These are phyloP conservation scores for Prunus davidiana DNA, from an alignment of 306 rosid species.

Conservation along the genomic window DNA sequence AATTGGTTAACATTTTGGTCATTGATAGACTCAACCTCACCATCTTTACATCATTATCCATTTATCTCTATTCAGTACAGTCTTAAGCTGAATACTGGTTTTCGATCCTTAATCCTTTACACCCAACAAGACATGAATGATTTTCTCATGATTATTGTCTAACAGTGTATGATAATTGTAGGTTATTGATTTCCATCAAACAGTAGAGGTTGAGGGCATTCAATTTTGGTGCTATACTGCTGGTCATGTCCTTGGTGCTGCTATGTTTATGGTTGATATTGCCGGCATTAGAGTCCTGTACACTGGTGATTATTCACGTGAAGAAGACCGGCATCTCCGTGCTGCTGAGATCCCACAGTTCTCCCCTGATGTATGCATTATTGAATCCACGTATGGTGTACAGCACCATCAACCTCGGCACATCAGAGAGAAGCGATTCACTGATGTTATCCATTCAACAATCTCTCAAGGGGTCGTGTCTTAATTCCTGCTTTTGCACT, in stretches of 20 bases:
- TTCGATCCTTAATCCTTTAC: background rate
- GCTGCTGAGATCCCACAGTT: constrained; percentile 97
- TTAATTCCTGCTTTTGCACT: constrained; percentile 89
- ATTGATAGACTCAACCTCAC: background rate
- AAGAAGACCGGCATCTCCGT: constrained; percentile 92
- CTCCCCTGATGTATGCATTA: constrained; percentile 93
- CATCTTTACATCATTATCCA: background rate
- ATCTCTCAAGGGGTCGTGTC: constrained; percentile 96
- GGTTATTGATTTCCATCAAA: constrained; percentile 98
- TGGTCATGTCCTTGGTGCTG: constrained; percentile 99
- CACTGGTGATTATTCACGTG: constrained; percentile 98
- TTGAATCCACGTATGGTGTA: constrained; percentile 90
- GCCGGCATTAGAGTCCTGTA: constrained; percentile 90
- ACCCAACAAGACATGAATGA: background rate
- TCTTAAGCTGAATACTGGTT: background rate
- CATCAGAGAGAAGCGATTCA: constrained; percentile 81
- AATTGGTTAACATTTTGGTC: background rate
- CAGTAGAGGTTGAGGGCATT: constrained; percentile 84
- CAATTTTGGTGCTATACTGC: constrained; percentile 98
- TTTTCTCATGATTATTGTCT: constrained; percentile 13
- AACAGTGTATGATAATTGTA: constrained; percentile 32
- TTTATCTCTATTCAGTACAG: background rate
- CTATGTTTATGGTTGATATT: constrained; percentile 98
- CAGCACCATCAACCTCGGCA: constrained; percentile 95
- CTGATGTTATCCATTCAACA: constrained; percentile 85